Evolutionary conservation across 345 rosid genomes (phyloP), one percentile per base, ranked within the genome.

Genomic region (Citrus trifoliata): DNA sequence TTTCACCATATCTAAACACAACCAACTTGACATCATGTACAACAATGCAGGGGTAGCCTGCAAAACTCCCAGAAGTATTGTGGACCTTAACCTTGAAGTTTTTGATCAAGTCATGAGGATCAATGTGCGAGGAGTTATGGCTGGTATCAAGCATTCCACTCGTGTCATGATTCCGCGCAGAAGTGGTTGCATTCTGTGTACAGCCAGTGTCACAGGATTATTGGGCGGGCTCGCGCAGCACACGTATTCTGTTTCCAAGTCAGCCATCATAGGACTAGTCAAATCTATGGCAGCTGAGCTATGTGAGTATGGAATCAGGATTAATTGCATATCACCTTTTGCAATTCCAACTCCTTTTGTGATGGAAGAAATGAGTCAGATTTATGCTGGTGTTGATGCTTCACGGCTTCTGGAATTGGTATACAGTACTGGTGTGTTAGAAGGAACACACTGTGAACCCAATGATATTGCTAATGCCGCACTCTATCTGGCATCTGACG

Each of bases 381-480:
- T 78, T 10, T 93, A 82, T 61, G 83, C 88, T 0, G 88, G 88
- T 2, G 78, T 86, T 10, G 88, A 86, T 51, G 85, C 81, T 7
- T 59, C 77, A 1, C 75, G 75, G 40, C 70, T 92, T 5, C 48
- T 68, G 78, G 74, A 85, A 60, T 85, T 92, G 69, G 62, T 93
- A 66, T 82, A 87, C 22, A 55, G 69, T 53, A 48, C 70, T 2
- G 93, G 98, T 16, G 86, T 78, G 60, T 67, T 95, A 7, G 73
- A 76, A 18, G 95, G 97, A 71, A 85, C 88, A 60, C 83, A 80
- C 37, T 92, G 92, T 73, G 95, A 95, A 78, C 83, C 97, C 0
- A 51, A n/a, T 19, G 97, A 95, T 71, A 79, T 93, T 67, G 99
- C 99, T 38, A 88, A 93, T 61, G 98, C 98, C 22, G 98, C 98